Percentiles rank a stretch among this genome's conserved stretches.
Conservation (phyloP, 1,284 basidiomycete species). For the Pyrrhoderma noxium region DNA sequence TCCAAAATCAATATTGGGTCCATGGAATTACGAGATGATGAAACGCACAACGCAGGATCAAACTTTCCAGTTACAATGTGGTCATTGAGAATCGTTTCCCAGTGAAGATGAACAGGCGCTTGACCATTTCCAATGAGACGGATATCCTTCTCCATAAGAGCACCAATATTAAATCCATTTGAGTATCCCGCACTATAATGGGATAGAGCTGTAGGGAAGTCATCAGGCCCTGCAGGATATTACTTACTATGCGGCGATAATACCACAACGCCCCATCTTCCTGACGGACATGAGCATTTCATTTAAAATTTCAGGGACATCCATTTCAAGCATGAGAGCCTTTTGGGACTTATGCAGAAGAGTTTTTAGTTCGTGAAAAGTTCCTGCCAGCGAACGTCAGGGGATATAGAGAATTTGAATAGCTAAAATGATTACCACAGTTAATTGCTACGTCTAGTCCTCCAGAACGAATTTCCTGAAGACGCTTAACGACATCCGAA, state of each 20-base stretch:
- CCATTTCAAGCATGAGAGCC: conserved; percentile 68
- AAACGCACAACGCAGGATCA: conserved; percentile 55
- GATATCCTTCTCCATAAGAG: conserved; percentile 74
- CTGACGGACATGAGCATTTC: conserved; percentile 57
- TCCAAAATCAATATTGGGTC: neutral
- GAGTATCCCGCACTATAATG: conserved; percentile 41
- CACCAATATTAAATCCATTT: conserved; percentile 67
- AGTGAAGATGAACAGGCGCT: conserved; percentile 70
- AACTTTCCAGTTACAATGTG: conserved; percentile 62
- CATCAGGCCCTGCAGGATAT: neutral
- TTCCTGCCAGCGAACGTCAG: conserved; percentile 30
- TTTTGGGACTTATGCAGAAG: conserved; percentile 62
- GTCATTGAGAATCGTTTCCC: conserved; percentile 62
- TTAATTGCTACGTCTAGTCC: conserved; percentile 61
- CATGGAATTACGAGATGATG: neutral
- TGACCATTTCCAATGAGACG: conserved; percentile 66
- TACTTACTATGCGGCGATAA: conserved; percentile 51
- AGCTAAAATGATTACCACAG: conserved; percentile 29
- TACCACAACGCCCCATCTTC: conserved; percentile 57
- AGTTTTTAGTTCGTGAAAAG: conserved; percentile 67
- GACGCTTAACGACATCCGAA: conserved; percentile 47
- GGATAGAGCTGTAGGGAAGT: conserved; percentile 3
- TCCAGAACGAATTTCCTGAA: conserved; percentile 56
- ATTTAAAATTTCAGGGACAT: conserved; percentile 65
- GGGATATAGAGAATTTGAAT: conserved; percentile 3